phyloP scores from a whole-genome alignment of 305 asterid species.

The Rubia peregrina region DNA sequence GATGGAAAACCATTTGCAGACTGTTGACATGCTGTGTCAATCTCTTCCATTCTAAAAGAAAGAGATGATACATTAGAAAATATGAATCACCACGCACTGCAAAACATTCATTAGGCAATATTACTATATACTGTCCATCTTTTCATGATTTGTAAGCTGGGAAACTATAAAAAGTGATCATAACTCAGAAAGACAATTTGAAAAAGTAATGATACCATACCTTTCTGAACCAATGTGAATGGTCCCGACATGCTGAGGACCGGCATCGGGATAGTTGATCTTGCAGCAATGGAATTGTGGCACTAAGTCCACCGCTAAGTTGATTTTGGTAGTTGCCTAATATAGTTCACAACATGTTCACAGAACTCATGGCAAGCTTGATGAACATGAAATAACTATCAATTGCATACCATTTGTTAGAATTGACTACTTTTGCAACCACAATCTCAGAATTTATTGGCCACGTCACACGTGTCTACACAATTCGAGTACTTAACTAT shows the following conservation, averaged over 20 bases:
- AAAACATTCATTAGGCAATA: not conserved
- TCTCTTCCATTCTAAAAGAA: constrained; percentile 66
- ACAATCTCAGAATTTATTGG: no score
- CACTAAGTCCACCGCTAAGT: constrained; percentile 70
- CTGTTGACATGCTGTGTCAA: constrained; percentile 69
- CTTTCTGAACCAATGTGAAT: constrained; percentile 92
- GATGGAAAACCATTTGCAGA: constrained; percentile 72
- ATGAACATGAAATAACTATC: not conserved
- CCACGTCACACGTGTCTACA: no score
- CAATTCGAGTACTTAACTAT: no score
- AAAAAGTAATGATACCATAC: constrained; percentile 26
- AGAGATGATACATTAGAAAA: constrained; percentile 14
- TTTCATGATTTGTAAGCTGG: not conserved
- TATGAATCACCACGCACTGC: not conserved
- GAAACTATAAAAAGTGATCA: not conserved
- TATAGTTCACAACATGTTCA: constrained; percentile 20
- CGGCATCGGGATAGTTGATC: constrained; percentile 48
- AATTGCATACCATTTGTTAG: not conserved
- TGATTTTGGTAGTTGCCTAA: constrained; percentile 93
- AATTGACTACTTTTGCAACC: not conserved
- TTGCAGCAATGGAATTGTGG: constrained; percentile 78
- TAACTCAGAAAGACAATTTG: not conserved
- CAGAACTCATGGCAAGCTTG: constrained; percentile 6
- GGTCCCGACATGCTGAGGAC: constrained; percentile 94
- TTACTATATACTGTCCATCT: no score